A percentile compares a stretch with the other conserved stretches of the same genome.
Conservation (phyloP, 1,284 basidiomycete genomes). For the Ceratobasidium theobromae region DNA sequence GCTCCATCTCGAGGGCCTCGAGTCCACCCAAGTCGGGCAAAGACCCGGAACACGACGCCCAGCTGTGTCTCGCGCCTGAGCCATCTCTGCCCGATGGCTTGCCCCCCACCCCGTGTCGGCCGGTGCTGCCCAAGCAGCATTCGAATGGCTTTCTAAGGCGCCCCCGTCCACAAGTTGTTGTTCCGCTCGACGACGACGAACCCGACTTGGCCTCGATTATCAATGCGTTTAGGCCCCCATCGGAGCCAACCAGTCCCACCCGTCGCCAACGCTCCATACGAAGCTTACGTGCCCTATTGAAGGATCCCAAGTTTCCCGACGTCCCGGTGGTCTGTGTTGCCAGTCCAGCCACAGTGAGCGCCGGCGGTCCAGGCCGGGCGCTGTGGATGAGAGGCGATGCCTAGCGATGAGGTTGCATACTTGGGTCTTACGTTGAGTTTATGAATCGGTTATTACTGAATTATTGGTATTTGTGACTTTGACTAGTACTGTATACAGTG, state of each 20-base stretch:
- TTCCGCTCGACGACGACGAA: constrained; percentile 2
- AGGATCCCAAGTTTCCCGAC: constrained; percentile 26
- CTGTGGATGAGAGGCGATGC: constrained; percentile 17
- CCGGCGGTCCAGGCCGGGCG: neutral
- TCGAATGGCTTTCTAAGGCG: constrained; percentile 6
- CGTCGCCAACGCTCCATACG: constrained; percentile 4
- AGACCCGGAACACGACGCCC: too few species aligned
- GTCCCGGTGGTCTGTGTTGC: constrained; percentile 25
- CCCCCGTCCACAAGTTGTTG: neutral
- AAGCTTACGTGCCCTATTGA: constrained; percentile 9
- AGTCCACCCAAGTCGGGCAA: too few species aligned
- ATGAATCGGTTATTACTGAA: too few species aligned
- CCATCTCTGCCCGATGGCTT: neutral
- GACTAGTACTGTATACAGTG: too few species aligned
- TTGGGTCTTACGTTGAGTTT: too few species aligned
- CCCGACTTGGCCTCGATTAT: constrained; percentile 16
- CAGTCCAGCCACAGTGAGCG: constrained; percentile 17
- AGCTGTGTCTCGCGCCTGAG: constrained; percentile 1
- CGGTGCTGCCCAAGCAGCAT: neutral
- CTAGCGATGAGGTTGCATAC: too few species aligned
- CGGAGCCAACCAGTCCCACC: neutral
- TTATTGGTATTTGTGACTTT: too few species aligned
- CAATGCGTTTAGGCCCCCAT: neutral
- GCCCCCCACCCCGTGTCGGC: constrained; percentile 5
- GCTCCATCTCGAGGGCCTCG: constrained; percentile 4